Percentiles rank a stretch among this genome's conserved stretches.
Evolutionary conservation across 2,329 filamentous ascomycete species (phyloP).

Genomic region (Biscogniauxia mediterranea): DNA sequence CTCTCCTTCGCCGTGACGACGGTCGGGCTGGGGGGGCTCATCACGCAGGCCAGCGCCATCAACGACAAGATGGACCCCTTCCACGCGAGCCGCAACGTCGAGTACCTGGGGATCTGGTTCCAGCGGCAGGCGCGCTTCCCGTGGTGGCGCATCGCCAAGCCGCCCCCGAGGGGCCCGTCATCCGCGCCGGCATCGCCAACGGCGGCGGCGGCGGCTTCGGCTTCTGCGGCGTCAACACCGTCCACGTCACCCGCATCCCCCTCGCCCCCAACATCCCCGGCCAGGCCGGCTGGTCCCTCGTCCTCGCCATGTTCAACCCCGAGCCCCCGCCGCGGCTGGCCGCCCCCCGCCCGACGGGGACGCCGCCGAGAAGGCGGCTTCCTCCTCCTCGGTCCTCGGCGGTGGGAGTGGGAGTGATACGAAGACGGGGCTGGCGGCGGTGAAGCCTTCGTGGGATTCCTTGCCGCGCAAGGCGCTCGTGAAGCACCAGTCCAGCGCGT

Average conservation of each 20-base stretch:
- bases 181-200: slow-evolving; percentile 21
- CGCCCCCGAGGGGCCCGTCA: slow-evolving; percentile 27
- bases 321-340: slow-evolving; percentile 7
- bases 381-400: no score
- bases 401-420: no score
- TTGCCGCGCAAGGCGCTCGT: slow-evolving; percentile 14
- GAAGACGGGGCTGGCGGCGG: not conserved
- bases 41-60: slow-evolving; percentile 45
- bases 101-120: slow-evolving; percentile 30
- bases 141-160: slow-evolving; percentile 24
- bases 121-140: slow-evolving; percentile 23
- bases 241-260: slow-evolving; percentile 27
- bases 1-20: slow-evolving; percentile 23
- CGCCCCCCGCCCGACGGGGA: not conserved
- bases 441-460: slow-evolving; percentile 1
- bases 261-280: slow-evolving; percentile 13
- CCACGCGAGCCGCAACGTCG: slow-evolving; percentile 23
- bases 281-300: slow-evolving; percentile 25
- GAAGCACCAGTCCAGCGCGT: slow-evolving; percentile 21
- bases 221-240: slow-evolving; percentile 22
- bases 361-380: slow-evolving; percentile 9
- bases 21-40: slow-evolving; percentile 23
- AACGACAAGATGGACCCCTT: slow-evolving; percentile 40
- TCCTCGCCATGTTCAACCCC: slow-evolving; percentile 27
- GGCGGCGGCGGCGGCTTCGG: slow-evolving; percentile 30